Percentiles rank a stretch among this genome's conserved stretches.
These are phyloP conservation scores for Penicillium flavigenum DNA, from an alignment of 495 filamentous ascomycete species.

Conservation along the genomic window DNA sequence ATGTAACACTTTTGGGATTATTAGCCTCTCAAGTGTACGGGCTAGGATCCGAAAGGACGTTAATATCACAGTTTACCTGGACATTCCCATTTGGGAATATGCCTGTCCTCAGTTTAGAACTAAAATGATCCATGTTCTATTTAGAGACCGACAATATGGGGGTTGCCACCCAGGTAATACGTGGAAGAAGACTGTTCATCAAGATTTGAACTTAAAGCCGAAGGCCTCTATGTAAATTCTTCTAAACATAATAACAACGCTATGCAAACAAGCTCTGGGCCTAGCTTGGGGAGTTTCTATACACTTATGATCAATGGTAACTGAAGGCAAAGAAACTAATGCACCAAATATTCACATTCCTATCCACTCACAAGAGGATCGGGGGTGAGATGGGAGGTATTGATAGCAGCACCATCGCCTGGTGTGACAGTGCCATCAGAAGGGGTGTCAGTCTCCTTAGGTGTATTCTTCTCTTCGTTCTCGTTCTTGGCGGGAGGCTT, in stretches of 20 bases:
- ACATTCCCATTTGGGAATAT: background rate
- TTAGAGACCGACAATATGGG: background rate
- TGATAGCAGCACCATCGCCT: slow-evolving; percentile 11
- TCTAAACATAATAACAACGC: background rate
- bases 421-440: slow-evolving; percentile 19
- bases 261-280: background rate
- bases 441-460: slow-evolving; percentile 16
- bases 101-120: no score
- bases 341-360: background rate
- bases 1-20: no score
- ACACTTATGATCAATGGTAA: background rate
- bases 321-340: background rate
- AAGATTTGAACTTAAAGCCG: no score
- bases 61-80: no score
- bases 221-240: background rate
- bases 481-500: slow-evolving; percentile 33
- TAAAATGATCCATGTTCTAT: background rate
- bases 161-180: background rate
- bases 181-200: background rate
- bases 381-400: slow-evolving; percentile 29
- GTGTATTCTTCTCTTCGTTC: slow-evolving; percentile 20
- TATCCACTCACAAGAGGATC: slow-evolving; percentile 41
- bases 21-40: no score
- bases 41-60: no score
- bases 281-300: background rate